phyloP scores from a whole-genome alignment of 495 filamentous ascomycete genomes.

The Elasticomyces elasticus region DNA sequence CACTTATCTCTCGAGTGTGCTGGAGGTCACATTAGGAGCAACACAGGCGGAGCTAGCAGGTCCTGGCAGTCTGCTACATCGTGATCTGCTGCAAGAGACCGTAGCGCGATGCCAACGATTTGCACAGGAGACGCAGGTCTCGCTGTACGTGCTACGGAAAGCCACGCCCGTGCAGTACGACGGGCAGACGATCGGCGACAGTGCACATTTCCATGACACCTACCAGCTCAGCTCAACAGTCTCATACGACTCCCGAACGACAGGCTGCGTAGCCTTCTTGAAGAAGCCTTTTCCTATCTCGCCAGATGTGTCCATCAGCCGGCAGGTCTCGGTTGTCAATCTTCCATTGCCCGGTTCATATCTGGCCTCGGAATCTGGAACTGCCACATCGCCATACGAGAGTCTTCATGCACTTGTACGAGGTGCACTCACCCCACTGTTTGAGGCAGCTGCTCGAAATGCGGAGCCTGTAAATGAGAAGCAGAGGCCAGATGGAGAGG shows the following conservation, averaged over 20 bases:
- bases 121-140: slow-evolving; percentile 73
- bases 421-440: slow-evolving; percentile 80
- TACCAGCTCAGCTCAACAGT: slow-evolving; percentile 77
- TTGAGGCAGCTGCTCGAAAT: slow-evolving; percentile 83
- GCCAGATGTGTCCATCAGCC: slow-evolving; percentile 60
- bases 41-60: slow-evolving; percentile 66
- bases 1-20: slow-evolving; percentile 66
- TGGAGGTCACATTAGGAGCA: slow-evolving; percentile 79
- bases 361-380: slow-evolving; percentile 55
- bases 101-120: slow-evolving; percentile 80
- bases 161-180: slow-evolving; percentile 45
- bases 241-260: slow-evolving; percentile 64
- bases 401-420: slow-evolving; percentile 81
- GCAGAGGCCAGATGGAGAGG: slow-evolving; percentile 64
- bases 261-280: slow-evolving; percentile 75
- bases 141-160: slow-evolving; percentile 85
- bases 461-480: slow-evolving; percentile 58
- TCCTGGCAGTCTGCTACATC: slow-evolving; percentile 71
- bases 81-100: slow-evolving; percentile 60
- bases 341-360: slow-evolving; percentile 67
- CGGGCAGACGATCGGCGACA: slow-evolving; percentile 24
- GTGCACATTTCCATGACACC: slow-evolving; percentile 35
- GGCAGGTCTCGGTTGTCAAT: slow-evolving; percentile 85
- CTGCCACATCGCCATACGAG: slow-evolving; percentile 75
- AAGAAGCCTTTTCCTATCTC: slow-evolving; percentile 85